Evolutionary conservation across 2,329 filamentous ascomycete species (phyloP).

Genomic region (Neofusicoccum kwambonambiense): DNA sequence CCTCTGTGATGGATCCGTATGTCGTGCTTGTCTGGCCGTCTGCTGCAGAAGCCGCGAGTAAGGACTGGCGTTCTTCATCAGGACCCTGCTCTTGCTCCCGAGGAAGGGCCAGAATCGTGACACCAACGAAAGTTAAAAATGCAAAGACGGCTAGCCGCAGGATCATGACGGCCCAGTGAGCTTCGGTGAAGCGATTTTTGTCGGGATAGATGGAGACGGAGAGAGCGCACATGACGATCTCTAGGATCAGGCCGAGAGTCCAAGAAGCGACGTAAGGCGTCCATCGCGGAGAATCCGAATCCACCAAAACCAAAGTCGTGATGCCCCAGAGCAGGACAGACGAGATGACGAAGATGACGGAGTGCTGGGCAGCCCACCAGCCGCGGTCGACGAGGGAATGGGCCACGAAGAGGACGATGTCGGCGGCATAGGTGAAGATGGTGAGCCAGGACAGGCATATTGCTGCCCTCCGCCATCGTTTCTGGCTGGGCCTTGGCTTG

Average conservation of each 20-base stretch:
- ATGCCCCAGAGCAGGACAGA: conserved; percentile 35
- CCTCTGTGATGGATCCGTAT: conserved; percentile 40
- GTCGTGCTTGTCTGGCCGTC: conserved; percentile 25
- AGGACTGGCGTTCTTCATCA: conserved; percentile 60
- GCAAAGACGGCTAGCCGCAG: conserved; percentile 28
- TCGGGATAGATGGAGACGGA: conserved; percentile 20
- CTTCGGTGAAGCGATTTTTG: conserved; percentile 22
- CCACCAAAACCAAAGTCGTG: conserved; percentile 27
- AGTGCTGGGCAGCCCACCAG: conserved; percentile 33
- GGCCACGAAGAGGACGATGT: conserved; percentile 27
- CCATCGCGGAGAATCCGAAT: conserved; percentile 29
- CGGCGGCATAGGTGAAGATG: conserved; percentile 17
- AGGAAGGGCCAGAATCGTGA: neutral
- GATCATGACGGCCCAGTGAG: conserved; percentile 27
- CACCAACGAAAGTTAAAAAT: conserved; percentile 23
- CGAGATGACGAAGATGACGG: conserved; percentile 34
- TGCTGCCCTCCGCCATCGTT: neutral
- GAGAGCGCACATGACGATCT: conserved; percentile 31
- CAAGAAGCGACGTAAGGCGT: conserved; percentile 36
- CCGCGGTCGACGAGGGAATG: conserved; percentile 28
- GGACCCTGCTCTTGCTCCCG: conserved; percentile 29
- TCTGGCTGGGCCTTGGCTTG: neutral
- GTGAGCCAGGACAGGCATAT: conserved; percentile 1
- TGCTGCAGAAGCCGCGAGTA: conserved; percentile 50
- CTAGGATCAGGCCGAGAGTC: conserved; percentile 32